Percentiles rank a stretch among this genome's conserved stretches.
These are phyloP conservation scores for Nothopassalora personata DNA, from an alignment of 2,329 filamentous ascomycete genomes.

Conservation along the genomic window DNA sequence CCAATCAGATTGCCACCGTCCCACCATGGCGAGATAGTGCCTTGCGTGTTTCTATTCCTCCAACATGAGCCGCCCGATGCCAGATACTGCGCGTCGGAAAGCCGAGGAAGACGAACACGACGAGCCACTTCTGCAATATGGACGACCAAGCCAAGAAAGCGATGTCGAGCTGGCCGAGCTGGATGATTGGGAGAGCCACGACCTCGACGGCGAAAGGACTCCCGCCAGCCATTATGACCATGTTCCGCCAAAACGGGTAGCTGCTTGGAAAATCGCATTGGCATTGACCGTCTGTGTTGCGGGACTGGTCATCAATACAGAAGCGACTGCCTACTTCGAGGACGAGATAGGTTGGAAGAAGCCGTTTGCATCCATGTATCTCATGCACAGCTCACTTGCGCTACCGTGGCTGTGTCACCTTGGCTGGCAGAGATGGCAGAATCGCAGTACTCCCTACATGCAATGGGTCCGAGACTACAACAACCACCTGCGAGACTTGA, in stretches of 20 bases:
- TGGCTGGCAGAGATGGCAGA: constrained; percentile 21
- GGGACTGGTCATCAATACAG: constrained; percentile 31
- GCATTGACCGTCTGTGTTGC: constrained; percentile 26
- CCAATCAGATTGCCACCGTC: background rate
- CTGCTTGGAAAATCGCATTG: constrained; percentile 18
- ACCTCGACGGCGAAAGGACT: constrained; percentile 13
- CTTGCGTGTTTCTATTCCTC: background rate
- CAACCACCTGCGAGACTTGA: constrained; percentile 25
- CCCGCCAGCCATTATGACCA: constrained; percentile 16
- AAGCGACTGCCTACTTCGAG: constrained; percentile 32
- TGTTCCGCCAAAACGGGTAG: constrained; percentile 13
- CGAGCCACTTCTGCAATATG: constrained; percentile 21
- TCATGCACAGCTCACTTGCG: constrained; percentile 29
- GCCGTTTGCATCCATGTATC: constrained; percentile 31
- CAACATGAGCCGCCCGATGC: constrained; percentile 17
- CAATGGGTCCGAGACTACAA: constrained; percentile 30
- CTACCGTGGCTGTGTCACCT: constrained; percentile 31
- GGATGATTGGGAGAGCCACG: background rate
- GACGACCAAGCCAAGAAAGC: constrained; percentile 15
- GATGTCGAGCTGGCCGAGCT: constrained; percentile 18
- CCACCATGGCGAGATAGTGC: background rate
- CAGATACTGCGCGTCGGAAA: constrained; percentile 7
- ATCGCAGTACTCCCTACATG: constrained; percentile 20
- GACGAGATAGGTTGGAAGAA: constrained; percentile 31
- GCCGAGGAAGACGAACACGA: constrained; percentile 17